A percentile compares a stretch with the other conserved stretches of the same genome.
Conservation (phyloP, 805 yeast species). For the Blastobotrys peoriensis region DNA sequence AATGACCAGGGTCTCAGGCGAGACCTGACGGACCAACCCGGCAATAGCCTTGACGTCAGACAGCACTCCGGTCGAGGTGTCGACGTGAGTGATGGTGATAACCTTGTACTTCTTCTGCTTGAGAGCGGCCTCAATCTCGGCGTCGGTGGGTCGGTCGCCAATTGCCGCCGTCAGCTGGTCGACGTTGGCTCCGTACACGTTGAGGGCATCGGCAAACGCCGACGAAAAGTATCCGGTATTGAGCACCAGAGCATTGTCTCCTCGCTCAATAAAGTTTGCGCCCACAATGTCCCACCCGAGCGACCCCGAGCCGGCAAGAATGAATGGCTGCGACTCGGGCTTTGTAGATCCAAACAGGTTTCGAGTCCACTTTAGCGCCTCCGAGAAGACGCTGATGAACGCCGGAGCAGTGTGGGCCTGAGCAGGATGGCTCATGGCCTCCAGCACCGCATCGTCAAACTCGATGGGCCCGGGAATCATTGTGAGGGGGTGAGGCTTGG, state of each 20-base stretch:
- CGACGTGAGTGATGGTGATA: conserved; percentile 89
- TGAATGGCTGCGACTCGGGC: conserved; percentile 67
- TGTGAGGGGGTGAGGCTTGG: conserved; percentile 31
- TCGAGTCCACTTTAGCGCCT: conserved; percentile 61
- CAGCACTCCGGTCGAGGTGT: conserved; percentile 93
- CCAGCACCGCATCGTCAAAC: conserved; percentile 70
- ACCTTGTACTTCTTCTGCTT: conserved; percentile 49
- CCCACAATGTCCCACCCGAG: conserved; percentile 92
- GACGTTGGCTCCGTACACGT: conserved; percentile 68
- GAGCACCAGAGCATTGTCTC: conserved; percentile 71
- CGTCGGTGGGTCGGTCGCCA: conserved; percentile 63
- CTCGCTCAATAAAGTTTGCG: conserved; percentile 58
- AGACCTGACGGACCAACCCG: conserved; percentile 48
- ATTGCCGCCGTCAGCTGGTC: conserved; percentile 65
- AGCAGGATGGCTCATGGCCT: conserved; percentile 76
- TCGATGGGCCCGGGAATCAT: conserved; percentile 86
- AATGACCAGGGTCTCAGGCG: conserved; percentile 76
- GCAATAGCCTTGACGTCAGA: conserved; percentile 62
- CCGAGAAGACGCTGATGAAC: conserved; percentile 67
- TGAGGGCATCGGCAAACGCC: conserved; percentile 68
- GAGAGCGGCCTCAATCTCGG: conserved; percentile 51
- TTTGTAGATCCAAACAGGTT: conserved; percentile 65
- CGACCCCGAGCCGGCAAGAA: conserved; percentile 87
- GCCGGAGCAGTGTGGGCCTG: conserved; percentile 88
- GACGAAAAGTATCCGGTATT: conserved; percentile 89